Evolutionary conservation across 2,329 filamentous ascomycete species (phyloP), one percentile per base, ranked within the genome.

Genomic region (Fusarium buxicola): DNA sequence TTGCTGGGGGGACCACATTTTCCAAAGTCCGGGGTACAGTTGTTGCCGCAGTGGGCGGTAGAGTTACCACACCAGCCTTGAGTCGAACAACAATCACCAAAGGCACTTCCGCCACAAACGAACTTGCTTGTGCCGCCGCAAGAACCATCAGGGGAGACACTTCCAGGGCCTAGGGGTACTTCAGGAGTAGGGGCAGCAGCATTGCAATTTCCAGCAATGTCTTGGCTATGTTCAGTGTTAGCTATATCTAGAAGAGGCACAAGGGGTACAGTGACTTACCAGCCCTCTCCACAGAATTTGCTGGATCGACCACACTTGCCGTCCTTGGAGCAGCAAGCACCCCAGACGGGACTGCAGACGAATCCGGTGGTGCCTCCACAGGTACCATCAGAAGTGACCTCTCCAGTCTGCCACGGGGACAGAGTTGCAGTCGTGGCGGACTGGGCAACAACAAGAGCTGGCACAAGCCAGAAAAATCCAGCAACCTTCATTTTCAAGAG

Each of bases 281-380:
- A 58, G n/a, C 55, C 55, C 1, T 58, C 55, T 2, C 55, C 55
- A 13, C 55, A 58, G n/a, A 32, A 58, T 13, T 53, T 51, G 25
- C 39, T 55, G 2, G 55, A 58, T 18, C 55, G 50, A 18, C 55
- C 55, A 2, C 55, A 58, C 2, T n/a, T 5, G 1, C 55, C 55
- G 7, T 58, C 55, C 2, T 38, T 32, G 8, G 55, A 58, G 2
- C 55, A 58, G 3, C 51, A 58, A 5, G 55, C 51, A 18, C 55
- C 51, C 55, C 43, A 55, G 18, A 48, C 7, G 12, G 51, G 51
- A 11, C 51, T 58, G 9, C 51, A 58, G 16, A 58, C 51, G 8
- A 58, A 58, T 3, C 51, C 43, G 2, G 51, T 58, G 2, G 5
- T 13, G 5, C 51, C 51, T 15, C 55, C 51, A 7, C 51, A 58